Evolutionary conservation across 176 grass and related monocot genomes (phyloP).

Genomic region (Rhynchospora tenuis): DNA sequence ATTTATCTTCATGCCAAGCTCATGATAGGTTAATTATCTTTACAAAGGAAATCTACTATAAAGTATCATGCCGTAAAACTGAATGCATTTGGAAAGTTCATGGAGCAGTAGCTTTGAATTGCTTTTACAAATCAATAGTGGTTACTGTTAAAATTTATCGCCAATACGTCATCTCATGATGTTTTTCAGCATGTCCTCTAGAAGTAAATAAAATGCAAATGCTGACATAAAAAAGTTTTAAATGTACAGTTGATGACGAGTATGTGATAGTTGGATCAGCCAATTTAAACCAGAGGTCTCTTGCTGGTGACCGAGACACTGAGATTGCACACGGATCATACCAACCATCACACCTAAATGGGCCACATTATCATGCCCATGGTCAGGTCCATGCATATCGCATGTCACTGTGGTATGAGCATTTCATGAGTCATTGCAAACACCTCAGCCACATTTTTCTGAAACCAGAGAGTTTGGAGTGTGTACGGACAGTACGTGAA

Average conservation of each 20-base stretch:
- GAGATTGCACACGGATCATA: conserved; percentile 92
- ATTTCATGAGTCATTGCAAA: conserved; percentile 35
- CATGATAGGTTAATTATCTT: conserved; percentile 64
- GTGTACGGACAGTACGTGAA: conserved; percentile 47
- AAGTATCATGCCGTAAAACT: background rate
- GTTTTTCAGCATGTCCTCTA: background rate
- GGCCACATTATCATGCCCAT: conserved; percentile 12
- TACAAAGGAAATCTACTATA: background rate
- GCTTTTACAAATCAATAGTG: background rate
- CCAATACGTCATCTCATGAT: background rate
- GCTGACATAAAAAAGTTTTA: background rate
- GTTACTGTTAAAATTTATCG: background rate
- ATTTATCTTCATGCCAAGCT: conserved; percentile 93
- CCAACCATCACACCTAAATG: conserved; percentile 76
- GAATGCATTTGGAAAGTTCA: background rate
- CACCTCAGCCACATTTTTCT: conserved; percentile 9
- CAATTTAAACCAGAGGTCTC: conserved; percentile 92
- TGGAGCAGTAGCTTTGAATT: background rate
- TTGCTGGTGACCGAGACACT: conserved; percentile 71
- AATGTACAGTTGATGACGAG: conserved; percentile 60
- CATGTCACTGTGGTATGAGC: conserved; percentile 86
- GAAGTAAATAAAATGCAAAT: conserved; percentile 1
- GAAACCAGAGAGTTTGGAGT: conserved; percentile 57
- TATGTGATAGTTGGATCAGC: conserved; percentile 85
- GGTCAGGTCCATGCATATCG: conserved; percentile 60